Evolutionary conservation across 805 yeast genomes (phyloP).

Genomic region (Saccharomycopsis javanensis): DNA sequence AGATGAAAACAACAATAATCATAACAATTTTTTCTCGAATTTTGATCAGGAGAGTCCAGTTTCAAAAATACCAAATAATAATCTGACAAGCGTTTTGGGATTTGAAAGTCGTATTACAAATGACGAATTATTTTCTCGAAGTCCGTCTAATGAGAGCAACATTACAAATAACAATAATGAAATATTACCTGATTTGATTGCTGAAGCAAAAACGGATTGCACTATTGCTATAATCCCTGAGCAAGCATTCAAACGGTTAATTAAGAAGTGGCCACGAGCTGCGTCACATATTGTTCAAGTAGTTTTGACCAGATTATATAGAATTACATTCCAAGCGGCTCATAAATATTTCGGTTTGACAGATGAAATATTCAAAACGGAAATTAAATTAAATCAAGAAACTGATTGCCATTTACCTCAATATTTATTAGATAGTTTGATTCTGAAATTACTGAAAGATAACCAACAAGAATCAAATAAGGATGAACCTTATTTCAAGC

Average conservation of each 20-base stretch:
- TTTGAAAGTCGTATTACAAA: not conserved
- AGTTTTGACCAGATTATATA: conserved; percentile 73
- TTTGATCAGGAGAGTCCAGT: not conserved
- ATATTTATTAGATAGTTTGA: conserved; percentile 49
- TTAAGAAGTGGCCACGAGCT: conserved; percentile 71
- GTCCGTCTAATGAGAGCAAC: not conserved
- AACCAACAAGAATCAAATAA: not conserved
- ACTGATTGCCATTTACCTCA: conserved; percentile 46
- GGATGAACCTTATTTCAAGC: not conserved
- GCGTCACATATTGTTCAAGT: conserved; percentile 92
- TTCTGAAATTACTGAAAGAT: conserved; percentile 19
- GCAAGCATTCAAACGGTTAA: conserved; percentile 65
- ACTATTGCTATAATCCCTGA: conserved; percentile 91
- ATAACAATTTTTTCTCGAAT: conserved; percentile 4
- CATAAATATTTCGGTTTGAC: conserved; percentile 82
- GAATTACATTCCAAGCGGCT: conserved; percentile 87
- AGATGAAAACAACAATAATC: conserved; percentile 19
- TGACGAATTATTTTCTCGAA: not conserved
- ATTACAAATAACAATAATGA: not conserved
- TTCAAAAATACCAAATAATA: not conserved
- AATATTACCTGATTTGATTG: conserved; percentile 41
- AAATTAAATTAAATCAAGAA: conserved; percentile 48
- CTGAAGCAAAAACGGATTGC: conserved; percentile 62
- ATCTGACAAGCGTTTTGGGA: not conserved
- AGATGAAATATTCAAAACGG: conserved; percentile 69